phyloP scores from a whole-genome alignment of 2,329 filamentous ascomycete genomes.

The Xylariaceae sp. region DNA sequence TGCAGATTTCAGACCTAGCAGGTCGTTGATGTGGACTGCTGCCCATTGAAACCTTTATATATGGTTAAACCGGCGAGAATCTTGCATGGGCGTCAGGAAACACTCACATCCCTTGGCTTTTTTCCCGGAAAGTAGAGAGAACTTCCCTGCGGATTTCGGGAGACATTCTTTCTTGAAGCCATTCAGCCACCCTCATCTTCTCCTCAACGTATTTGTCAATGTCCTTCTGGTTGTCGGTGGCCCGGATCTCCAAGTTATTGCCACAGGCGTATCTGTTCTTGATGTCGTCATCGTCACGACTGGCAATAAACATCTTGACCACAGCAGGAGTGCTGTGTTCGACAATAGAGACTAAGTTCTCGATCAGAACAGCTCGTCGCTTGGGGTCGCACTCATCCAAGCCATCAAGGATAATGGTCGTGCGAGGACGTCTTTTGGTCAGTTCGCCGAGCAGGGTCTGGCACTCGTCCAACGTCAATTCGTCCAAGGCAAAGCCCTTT shows the following conservation, averaged over 20 bases:
- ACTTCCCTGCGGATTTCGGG: constrained; percentile 1
- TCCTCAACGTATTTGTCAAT: constrained; percentile 3
- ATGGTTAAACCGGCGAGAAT: no score
- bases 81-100: no score
- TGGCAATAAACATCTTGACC: constrained; percentile 4
- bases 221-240: constrained; percentile 4
- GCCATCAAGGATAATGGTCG: constrained; percentile 3
- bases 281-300: constrained; percentile 5
- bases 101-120: constrained; percentile 5
- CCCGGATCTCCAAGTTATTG: background rate
- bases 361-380: constrained; percentile 1
- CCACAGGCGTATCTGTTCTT: constrained; percentile 3
- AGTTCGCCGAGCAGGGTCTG: constrained; percentile 2
- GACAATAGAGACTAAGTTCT: constrained; percentile 1
- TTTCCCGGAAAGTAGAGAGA: constrained; percentile 2
- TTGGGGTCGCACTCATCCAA: constrained; percentile 3
- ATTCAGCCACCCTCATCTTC: constrained; percentile 1
- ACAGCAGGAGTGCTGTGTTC: background rate
- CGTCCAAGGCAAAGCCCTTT: constrained; percentile 1
- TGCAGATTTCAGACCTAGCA: constrained; percentile 3
- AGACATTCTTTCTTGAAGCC: constrained; percentile 2
- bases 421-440: background rate
- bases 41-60: constrained; percentile 5
- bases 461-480: constrained; percentile 1
- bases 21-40: constrained; percentile 3